Conservation (phyloP, 2,329 filamentous ascomycete species). For the Diaporthe sp. region DNA sequence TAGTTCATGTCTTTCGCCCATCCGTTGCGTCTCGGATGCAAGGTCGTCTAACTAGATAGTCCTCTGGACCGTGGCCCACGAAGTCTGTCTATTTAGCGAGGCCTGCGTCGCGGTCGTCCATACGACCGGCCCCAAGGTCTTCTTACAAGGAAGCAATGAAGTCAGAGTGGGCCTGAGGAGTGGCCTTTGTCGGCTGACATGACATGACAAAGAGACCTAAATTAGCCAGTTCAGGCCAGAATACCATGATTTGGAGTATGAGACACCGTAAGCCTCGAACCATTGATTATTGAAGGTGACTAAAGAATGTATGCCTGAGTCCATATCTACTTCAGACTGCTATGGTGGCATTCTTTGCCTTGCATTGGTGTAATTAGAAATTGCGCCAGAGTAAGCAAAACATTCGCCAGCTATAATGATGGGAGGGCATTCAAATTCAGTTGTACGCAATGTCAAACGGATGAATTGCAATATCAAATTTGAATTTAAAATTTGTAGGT, state of each 20-base stretch:
- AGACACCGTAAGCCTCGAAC: neutral
- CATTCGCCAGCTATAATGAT: neutral
- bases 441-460: no score
- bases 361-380: neutral
- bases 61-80: neutral
- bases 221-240: neutral
- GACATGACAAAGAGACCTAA: neutral
- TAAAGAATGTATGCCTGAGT: neutral
- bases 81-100: neutral
- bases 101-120: neutral
- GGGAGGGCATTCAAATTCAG: no score
- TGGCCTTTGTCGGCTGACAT: neutral
- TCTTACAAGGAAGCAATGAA: neutral
- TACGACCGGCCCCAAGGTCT: neutral
- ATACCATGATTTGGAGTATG: neutral
- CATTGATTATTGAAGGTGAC: neutral
- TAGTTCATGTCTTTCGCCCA: no score
- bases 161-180: neutral
- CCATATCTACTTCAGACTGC: neutral
- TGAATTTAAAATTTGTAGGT: neutral
- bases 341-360: neutral
- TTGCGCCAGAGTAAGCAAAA: neutral
- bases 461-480: neutral
- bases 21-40: neutral
- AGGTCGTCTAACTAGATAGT: no score